phyloP scores from a whole-genome alignment of 2,329 filamentous ascomycete genomes.

The Phaeosphaeriaceae sp. region DNA sequence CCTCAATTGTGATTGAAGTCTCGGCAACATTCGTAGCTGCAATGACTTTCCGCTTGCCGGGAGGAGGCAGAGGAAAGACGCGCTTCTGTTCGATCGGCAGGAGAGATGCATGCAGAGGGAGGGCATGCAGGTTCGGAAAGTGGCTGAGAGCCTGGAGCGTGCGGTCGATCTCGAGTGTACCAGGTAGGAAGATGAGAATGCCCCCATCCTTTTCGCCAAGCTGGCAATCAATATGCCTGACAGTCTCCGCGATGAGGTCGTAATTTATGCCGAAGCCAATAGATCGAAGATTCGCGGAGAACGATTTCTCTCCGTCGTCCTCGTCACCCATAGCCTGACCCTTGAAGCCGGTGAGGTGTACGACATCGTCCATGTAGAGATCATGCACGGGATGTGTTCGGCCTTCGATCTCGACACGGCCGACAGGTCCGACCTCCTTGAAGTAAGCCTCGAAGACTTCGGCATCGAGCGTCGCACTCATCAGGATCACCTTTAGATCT shows the following conservation, averaged over 20 bases:
- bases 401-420: conserved; percentile 84
- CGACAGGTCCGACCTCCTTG: conserved; percentile 72
- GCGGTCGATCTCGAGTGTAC: conserved; percentile 88
- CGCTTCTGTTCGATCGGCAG: conserved; percentile 86
- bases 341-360: conserved; percentile 77
- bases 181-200: conserved; percentile 94
- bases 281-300: conserved; percentile 51
- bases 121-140: conserved; percentile 73
- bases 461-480: conserved; percentile 95
- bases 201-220: conserved; percentile 78
- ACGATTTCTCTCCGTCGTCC: conserved; percentile 55
- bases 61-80: conserved; percentile 79
- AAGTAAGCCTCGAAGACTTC: conserved; percentile 87
- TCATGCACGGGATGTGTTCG: conserved; percentile 90
- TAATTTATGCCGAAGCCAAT: conserved; percentile 87
- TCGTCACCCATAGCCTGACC: conserved; percentile 57
- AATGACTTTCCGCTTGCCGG: conserved; percentile 87
- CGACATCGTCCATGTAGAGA: conserved; percentile 86
- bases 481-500: conserved; percentile 88
- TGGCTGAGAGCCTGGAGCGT: conserved; percentile 72
- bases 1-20: conserved; percentile 97
- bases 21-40: conserved; percentile 97
- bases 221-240: conserved; percentile 80
- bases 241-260: conserved; percentile 79
- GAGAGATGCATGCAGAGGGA: conserved; percentile 91